Base-by-base conservation (phyloP, 345 rosid species). In the Arabidopsis suecica region DNA sequence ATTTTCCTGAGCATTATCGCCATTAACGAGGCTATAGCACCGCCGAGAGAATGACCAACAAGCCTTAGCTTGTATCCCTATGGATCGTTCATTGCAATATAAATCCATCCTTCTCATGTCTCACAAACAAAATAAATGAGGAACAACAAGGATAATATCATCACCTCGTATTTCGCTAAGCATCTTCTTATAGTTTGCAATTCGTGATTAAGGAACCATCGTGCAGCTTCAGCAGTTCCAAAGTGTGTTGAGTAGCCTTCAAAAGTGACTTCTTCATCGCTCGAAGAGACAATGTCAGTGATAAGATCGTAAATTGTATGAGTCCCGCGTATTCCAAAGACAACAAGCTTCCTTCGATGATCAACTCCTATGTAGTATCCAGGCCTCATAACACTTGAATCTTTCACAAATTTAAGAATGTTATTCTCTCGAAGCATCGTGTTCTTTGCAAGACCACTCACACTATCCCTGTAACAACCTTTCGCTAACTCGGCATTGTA, bases 21-120 rank as follows among this genome's bases (percentile, higher is more conserved):
- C 54, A 91, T 79, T 76, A 94, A 79, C 78, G 94, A 85, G 73
- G 94, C 97, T 62, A 76, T 86, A 50, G 98, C 94, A 14, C 96
- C 98, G 41, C 99, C 99, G 40, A 93, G 95, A 76, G 96, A 96
- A 82, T 96, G 99, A 38, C 99, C 99, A 65, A 91, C 96, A 75
- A 96, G 79, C 83, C 98, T 89, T 73, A 96, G 80, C 87, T 89
- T 88, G 86, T 82, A 96, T 64, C 97, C 99, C 99, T 92, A 90
- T 78, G 83, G 50, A 61, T 9, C 9, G 3, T 61, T 69, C 45
- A 63, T 64, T 14, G 14, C 30, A 77, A 85, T 57, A 77, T 81
- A 60, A 68, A 75, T 71, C 78, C 72, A 76, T 65, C 50, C 45
- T 72, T 63, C 60, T 40, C 38, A 55, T 65, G 18, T 57, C 65